Evolutionary conservation across 495 filamentous ascomycete species (phyloP), one percentile per base, ranked within the genome.

Genomic region (Penicillium cosmopolitanum): DNA sequence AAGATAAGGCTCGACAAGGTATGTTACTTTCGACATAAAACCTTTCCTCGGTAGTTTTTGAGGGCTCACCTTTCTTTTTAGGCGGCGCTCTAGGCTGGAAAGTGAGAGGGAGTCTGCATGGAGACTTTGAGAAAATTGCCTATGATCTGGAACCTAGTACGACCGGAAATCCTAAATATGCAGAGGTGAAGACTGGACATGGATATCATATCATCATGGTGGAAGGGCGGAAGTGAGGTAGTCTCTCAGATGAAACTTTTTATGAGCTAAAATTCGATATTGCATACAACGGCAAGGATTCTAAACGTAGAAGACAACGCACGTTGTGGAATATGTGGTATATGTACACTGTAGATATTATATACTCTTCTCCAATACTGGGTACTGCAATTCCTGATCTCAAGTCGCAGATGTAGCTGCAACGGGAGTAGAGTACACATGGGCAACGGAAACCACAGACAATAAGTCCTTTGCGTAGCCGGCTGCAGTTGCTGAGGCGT

Each of bases 141-240:
- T 96, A 88, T 65, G 86, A 87, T 21, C 79, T 97, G 40, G 88
- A 91, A 63, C 78, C 85, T 0, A 93, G 89, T 70, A 88, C 89
- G 19, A 91, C 87, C n/a, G 82, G 68, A 12, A 90, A 80, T 57
- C 91, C 93, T 7, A 89, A 87, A 66, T 90, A 83, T 69, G 90
- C 76, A 13, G 90, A 96, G 76, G 88, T 86, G 33, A 96, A 96
- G 79, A 94, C 92, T 3, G 79, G 81, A 9, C 87, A 87, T 76
- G 93, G 93, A n/a, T 96, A 96, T 80, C 93, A 97, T 75, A 87
- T 96, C 54, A 87, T 97, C 56, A 95, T 96, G 87, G 91, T 96
- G 4, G 89, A 88, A 63, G 89, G 86, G 28, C 74, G 88, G 67
- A 88, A 88, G 67, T 90, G 62, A 68, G 11, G 19, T 38, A n/a